phyloP scores from a whole-genome alignment of 306 rosid species.

The Castanea mollissima region DNA sequence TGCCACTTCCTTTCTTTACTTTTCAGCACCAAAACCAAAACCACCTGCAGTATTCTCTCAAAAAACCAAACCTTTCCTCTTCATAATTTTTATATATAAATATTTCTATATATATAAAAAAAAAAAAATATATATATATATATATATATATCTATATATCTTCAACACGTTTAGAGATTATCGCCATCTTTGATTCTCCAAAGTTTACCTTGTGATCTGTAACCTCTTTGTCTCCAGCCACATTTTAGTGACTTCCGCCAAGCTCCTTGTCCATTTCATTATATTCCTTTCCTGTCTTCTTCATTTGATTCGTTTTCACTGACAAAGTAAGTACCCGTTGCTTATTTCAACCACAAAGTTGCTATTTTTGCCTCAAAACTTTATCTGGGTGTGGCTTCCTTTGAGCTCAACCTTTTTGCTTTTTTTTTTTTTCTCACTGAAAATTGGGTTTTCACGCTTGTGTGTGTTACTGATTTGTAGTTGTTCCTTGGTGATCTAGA shows the following conservation, averaged over 20 bases:
- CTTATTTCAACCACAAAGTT: slow-evolving; percentile 13
- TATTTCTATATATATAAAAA: too few species aligned
- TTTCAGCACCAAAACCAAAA: slow-evolving; percentile 17
- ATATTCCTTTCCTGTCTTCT: slow-evolving; percentile 5
- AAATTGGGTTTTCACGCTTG: slow-evolving; percentile 12
- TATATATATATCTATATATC: neutral
- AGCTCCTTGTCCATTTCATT: slow-evolving; percentile 8
- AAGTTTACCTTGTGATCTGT: slow-evolving; percentile 45
- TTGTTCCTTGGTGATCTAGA: slow-evolving; percentile 29
- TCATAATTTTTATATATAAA: neutral
- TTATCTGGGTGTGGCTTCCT: slow-evolving; percentile 14
- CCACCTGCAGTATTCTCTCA: slow-evolving; percentile 25
- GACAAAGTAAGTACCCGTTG: slow-evolving; percentile 12
- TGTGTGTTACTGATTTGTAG: slow-evolving; percentile 27
- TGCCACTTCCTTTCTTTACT: slow-evolving; percentile 17
- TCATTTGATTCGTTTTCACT: slow-evolving; percentile 20
- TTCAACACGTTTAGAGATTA: slow-evolving; percentile 39
- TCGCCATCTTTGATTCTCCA: slow-evolving; percentile 47
- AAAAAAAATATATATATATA: neutral
- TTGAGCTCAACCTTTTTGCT: slow-evolving; percentile 18
- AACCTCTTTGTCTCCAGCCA: slow-evolving; percentile 39
- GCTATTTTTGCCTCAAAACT: slow-evolving; percentile 20
- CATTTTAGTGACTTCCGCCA: slow-evolving; percentile 48
- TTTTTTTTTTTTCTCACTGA: neutral
- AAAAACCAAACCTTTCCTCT: slow-evolving; percentile 15